Evolutionary conservation across 2,329 filamentous ascomycete species (phyloP), one percentile per base, ranked within the genome.

Genomic region (Xylaria sp.): DNA sequence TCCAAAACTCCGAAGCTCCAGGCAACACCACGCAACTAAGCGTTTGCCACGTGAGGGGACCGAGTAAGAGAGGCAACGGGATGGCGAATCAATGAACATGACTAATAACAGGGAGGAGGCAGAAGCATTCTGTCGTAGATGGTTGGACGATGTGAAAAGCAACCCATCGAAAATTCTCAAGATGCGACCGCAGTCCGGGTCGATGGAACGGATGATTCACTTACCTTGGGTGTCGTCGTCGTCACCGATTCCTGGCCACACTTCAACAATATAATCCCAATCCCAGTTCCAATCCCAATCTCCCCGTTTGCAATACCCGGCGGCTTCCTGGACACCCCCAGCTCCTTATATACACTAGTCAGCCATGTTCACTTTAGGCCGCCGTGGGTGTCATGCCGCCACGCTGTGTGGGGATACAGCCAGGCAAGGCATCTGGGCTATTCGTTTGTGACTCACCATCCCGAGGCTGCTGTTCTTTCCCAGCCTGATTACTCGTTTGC

Each of bases 261-360:
- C 75, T 59, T 76, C 72, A n/a, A 76, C 65, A n/a, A 66, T 72
- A 36, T 76, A 76, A 28, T 74, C 71, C 75, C 75, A 77, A 9
- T 71, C 53, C 8, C 50, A n/a, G n/a, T n/a, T n/a, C n/a, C n/a
- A 76, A 28, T 74, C 71, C 75, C 75, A 77, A 9, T 71, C 53
- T 12, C 50, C 64, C 2, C 32, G 61, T 18, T 25, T 28, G 7
- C 53, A 13, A 18, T 7, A 15, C 7, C 25, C n/a, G 6, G 12
- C 43, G 36, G 55, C 6, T 12, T 20, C n/a, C 12, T 41, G 57
- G 65, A 32, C 46, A 46, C 20, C 60, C 12, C 50, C 58, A 15
- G 18, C 13, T 36, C 43, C 60, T 70, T 70, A 69, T 69, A 72
- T 67, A n/a, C n/a, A n/a, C n/a, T n/a, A 65, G 70, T 70, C 60